Evolutionary conservation across 2,329 filamentous ascomycete species (phyloP), one percentile per base, ranked within the genome.

Genomic region (Thermomyces lanuginosus): DNA sequence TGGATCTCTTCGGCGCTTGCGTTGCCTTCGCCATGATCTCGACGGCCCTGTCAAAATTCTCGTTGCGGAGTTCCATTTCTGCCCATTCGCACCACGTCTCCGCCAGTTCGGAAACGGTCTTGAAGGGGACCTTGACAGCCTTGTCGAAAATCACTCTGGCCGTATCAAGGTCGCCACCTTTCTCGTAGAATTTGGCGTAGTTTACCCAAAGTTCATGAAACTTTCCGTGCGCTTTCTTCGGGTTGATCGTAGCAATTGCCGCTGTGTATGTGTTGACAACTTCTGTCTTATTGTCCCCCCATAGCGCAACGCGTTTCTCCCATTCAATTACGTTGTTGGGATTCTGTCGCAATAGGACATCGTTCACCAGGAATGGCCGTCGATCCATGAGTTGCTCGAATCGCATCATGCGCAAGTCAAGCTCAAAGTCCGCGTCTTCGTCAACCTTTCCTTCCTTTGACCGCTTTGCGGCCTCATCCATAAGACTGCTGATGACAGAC

Each of bases 51-150:
- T 95, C 84, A 38, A 95, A 93, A 46, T 95, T 91, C 44, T 95
- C 84, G 44, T 83, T 83, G 25, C 89, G 77, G 25, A 98, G 64
- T 51, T 98, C 89, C 78, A 98, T 82, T 54, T 98, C 86, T 1
- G 91, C 86, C 86, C 89, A 98, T 55, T 92, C 83, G 37, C 91
- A 91, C 89, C 89, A 98, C 68, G 89, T 92, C 45, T 98, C 89
- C 11, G 89, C 89, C 31, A 98, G 65, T 53, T 98, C 89, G 16
- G 79, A 74, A n/a, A 98, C 86, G 1, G 84, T 91, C 47, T 92
- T 95, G 64, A 91, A 98, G 0, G 86, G 84, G 1, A 98, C 89
- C 48, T 93, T 95, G 46, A 92, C 80, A 8, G 86, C 86, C 56
- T 95, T 98, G 51, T 95, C 86, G 69, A 95, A 79, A 44, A 98